Conservation (phyloP, 805 yeast genomes). For the Myxozyma nipponensis region DNA sequence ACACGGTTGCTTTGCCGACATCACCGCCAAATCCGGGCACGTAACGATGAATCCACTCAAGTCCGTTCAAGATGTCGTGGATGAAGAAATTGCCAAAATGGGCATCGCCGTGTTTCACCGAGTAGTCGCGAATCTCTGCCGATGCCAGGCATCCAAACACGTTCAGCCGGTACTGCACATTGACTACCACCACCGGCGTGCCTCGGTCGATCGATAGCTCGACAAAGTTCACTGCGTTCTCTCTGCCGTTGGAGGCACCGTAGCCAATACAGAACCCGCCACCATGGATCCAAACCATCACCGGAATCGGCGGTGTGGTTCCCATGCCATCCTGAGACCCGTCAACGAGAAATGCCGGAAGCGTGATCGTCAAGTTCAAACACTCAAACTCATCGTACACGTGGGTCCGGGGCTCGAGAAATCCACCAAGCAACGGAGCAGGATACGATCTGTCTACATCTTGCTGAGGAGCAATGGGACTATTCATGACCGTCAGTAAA, state of each 20-base stretch:
- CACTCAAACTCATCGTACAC: slow-evolving; percentile 15
- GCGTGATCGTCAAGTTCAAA: slow-evolving; percentile 12
- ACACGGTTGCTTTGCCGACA: slow-evolving; percentile 40
- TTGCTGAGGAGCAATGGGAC: background rate
- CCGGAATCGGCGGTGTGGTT: slow-evolving; percentile 1
- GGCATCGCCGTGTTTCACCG: background rate
- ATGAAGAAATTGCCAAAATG: background rate
- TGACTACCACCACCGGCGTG: background rate
- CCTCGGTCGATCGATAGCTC: background rate
- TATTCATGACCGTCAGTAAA: background rate
- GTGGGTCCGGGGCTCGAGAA: background rate
- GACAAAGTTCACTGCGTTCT: background rate
- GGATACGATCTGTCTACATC: background rate
- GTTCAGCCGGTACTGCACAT: background rate
- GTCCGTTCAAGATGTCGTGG: background rate
- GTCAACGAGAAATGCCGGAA: slow-evolving; percentile 3
- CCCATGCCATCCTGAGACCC: background rate
- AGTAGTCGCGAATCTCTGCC: background rate
- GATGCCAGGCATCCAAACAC: background rate
- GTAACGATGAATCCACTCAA: slow-evolving; percentile 43
- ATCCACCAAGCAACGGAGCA: background rate
- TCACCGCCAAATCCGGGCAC: slow-evolving; percentile 45
- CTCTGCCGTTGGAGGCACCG: slow-evolving; percentile 22
- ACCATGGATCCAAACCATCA: slow-evolving; percentile 41
- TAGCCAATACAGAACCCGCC: slow-evolving; percentile 44